Evolutionary conservation across 257 asterid species (phyloP).

Genomic region (Handroanthus guayacan): DNA sequence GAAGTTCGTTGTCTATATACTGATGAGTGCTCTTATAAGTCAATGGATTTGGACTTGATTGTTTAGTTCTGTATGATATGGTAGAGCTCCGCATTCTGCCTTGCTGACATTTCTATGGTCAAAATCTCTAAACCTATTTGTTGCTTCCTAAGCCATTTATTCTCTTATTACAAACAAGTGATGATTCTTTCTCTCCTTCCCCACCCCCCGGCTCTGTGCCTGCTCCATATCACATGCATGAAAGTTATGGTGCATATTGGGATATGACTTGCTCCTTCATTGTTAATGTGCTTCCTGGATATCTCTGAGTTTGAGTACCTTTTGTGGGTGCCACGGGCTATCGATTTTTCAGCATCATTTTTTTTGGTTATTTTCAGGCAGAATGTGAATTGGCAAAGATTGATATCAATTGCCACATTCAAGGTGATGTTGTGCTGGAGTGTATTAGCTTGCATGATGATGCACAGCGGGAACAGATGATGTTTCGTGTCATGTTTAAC

Average conservation of each 20-base stretch:
- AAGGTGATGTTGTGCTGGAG: slow-evolving; percentile 97
- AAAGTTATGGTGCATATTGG: slow-evolving; percentile 16
- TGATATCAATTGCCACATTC: slow-evolving; percentile 84
- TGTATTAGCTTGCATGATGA: slow-evolving; percentile 82
- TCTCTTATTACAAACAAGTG: neutral
- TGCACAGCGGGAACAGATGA: slow-evolving; percentile 79
- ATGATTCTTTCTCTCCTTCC: neutral
- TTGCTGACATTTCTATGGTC: neutral
- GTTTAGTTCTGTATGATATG: neutral
- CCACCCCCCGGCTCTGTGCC: neutral
- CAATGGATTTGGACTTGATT: neutral
- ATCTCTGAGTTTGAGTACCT: slow-evolving; percentile 19
- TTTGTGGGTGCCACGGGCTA: slow-evolving; percentile 9
- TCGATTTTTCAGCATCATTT: slow-evolving; percentile 29
- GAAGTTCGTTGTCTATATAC: slow-evolving; percentile 9
- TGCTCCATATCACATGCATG: slow-evolving; percentile 26
- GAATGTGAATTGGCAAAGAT: slow-evolving; percentile 85
- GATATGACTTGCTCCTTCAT: slow-evolving; percentile 1
- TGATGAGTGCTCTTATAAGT: slow-evolving; percentile 20
- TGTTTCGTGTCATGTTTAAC: slow-evolving; percentile 92
- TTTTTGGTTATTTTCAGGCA: slow-evolving; percentile 60
- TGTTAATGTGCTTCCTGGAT: neutral
- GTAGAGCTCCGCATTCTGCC: neutral
- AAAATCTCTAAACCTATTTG: neutral
- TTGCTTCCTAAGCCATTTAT: neutral